Conservation (phyloP, 768 basidiomycete species). For the Tylopilus sp. region DNA sequence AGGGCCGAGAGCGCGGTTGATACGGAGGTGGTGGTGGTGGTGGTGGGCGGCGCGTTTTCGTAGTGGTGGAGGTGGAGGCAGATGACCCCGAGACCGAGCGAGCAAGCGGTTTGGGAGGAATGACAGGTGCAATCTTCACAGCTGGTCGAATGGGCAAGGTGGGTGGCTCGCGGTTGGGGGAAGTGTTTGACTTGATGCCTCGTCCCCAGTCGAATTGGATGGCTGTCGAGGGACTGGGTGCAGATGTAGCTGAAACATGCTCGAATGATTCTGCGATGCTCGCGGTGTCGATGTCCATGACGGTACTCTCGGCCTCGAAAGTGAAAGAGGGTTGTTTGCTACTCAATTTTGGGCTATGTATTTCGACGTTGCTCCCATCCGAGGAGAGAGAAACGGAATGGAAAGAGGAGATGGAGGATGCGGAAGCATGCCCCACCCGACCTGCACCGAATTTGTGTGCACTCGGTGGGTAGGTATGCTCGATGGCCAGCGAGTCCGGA, state of each 20-base stretch:
- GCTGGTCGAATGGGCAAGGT: constrained; percentile 47
- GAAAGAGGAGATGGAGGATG: constrained; percentile 77
- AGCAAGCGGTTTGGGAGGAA: constrained; percentile 28
- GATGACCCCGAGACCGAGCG: constrained; percentile 36
- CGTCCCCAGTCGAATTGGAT: constrained; percentile 51
- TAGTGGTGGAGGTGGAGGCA: constrained; percentile 35
- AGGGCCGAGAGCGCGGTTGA: constrained; percentile 25
- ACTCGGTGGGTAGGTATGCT: constrained; percentile 54
- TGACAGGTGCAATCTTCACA: constrained; percentile 12
- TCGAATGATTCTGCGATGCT: constrained; percentile 75
- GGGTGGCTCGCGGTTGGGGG: constrained; percentile 37
- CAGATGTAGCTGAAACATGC: constrained; percentile 54
- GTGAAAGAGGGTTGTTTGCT: constrained; percentile 46
- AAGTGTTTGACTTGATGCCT: constrained; percentile 35
- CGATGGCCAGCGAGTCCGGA: constrained; percentile 51
- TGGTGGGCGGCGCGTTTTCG: constrained; percentile 38
- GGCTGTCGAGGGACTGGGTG: constrained; percentile 50
- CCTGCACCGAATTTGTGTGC: constrained; percentile 33
- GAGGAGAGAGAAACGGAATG: constrained; percentile 81
- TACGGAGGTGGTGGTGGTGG: constrained; percentile 34
- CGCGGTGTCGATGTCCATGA: constrained; percentile 44
- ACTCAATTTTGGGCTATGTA: constrained; percentile 1
- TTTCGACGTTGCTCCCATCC: constrained; percentile 39
- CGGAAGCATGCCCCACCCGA: constrained; percentile 49
- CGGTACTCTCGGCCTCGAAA: constrained; percentile 38